Conservation (phyloP, 495 filamentous ascomycete genomes). For the Antarctomyces pellizariae region DNA sequence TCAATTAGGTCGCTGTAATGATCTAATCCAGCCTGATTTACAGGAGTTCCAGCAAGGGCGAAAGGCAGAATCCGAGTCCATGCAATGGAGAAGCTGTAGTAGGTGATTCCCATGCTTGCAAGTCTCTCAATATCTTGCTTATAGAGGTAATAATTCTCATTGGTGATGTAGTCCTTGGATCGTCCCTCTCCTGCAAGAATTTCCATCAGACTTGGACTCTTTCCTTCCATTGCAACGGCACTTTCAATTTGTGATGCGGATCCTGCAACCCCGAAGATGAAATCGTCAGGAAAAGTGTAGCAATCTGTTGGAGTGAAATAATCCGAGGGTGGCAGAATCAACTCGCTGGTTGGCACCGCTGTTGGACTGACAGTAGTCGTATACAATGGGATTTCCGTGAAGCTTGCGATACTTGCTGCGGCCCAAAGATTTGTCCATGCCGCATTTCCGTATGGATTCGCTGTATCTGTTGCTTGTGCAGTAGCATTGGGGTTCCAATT, state of each 20-base stretch:
- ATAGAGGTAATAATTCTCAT: slow-evolving; percentile 26
- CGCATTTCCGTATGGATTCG: slow-evolving; percentile 4
- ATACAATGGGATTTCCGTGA: slow-evolving; percentile 3
- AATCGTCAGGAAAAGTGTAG: slow-evolving; percentile 9
- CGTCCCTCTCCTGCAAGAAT: slow-evolving; percentile 10
- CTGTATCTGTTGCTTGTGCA: slow-evolving; percentile 4
- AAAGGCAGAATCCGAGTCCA: slow-evolving; percentile 25
- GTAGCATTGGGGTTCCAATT: slow-evolving; percentile 6
- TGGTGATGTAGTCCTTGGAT: slow-evolving; percentile 18
- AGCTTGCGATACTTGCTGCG: slow-evolving; percentile 1
- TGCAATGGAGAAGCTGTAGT: slow-evolving; percentile 23
- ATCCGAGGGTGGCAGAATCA: slow-evolving; percentile 5
- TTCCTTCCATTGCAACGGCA: slow-evolving; percentile 10
- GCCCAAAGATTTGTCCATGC: slow-evolving; percentile 5
- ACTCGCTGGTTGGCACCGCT: slow-evolving; percentile 5
- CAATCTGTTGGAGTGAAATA: slow-evolving; percentile 7
- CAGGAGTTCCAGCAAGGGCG: slow-evolving; percentile 17
- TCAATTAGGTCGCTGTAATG: slow-evolving; percentile 26
- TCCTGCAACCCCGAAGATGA: slow-evolving; percentile 12
- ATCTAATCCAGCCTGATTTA: slow-evolving; percentile 20
- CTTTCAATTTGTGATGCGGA: slow-evolving; percentile 13
- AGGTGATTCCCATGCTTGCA: slow-evolving; percentile 23
- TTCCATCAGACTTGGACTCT: slow-evolving; percentile 14
- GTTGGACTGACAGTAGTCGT: slow-evolving; percentile 6
- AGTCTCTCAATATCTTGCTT: slow-evolving; percentile 26